phyloP scores from a whole-genome alignment of 768 basidiomycete species.

The Hemileccinum rubropunctum region DNA sequence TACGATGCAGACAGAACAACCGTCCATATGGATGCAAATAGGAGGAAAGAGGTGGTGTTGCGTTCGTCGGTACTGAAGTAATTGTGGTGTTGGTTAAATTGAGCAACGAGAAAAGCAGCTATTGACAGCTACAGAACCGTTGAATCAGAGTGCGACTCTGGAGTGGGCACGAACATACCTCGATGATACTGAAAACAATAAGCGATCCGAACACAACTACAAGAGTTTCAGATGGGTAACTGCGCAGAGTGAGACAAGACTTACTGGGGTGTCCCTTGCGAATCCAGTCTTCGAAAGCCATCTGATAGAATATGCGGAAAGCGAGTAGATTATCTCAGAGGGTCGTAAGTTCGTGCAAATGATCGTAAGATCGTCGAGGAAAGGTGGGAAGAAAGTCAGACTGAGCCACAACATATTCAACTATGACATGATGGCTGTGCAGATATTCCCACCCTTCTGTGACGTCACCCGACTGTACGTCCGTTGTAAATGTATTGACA shows the following conservation, averaged over 20 bases:
- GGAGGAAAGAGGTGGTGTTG: constrained; percentile 62
- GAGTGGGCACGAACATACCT: constrained; percentile 39
- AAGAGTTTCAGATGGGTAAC: constrained; percentile 24
- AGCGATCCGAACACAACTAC: constrained; percentile 51
- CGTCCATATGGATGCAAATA: constrained; percentile 77
- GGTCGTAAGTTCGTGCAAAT: constrained; percentile 29
- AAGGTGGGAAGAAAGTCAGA: background rate
- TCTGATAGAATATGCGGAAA: constrained; percentile 17
- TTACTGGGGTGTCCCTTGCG: constrained; percentile 56
- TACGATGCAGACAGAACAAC: constrained; percentile 51
- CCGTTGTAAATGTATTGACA: background rate
- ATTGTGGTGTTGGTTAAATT: constrained; percentile 57
- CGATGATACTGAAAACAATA: constrained; percentile 61
- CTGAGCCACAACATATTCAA: constrained; percentile 20
- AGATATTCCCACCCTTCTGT: constrained; percentile 15
- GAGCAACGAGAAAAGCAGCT: constrained; percentile 67
- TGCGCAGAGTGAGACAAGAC: constrained; percentile 14
- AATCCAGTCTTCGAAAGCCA: constrained; percentile 40
- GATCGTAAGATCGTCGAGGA: constrained; percentile 13
- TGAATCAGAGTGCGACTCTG: background rate
- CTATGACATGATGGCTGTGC: constrained; percentile 24
- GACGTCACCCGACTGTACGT: constrained; percentile 16
- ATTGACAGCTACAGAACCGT: constrained; percentile 51
- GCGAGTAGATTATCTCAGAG: constrained; percentile 15
- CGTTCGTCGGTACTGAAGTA: constrained; percentile 46